Evolutionary conservation across 371 early-diverging fungal genomes (phyloP).

Genomic region (Apophysomyces sp.): DNA sequence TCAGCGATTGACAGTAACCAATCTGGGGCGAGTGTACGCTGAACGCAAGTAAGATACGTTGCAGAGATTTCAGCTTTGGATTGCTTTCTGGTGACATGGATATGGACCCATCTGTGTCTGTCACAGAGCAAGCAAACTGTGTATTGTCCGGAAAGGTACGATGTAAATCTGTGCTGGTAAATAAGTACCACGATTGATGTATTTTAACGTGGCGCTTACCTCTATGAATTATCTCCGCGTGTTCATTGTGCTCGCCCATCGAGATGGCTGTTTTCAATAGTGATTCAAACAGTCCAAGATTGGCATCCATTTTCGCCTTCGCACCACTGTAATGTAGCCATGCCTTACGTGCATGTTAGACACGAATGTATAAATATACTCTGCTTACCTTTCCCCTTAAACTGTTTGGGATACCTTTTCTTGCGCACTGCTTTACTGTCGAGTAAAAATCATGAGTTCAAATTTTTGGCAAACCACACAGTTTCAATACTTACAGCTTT

Average conservation of each 20-base stretch:
- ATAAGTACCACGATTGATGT: not conserved
- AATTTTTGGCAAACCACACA: not conserved
- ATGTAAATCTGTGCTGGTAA: constrained; percentile 55
- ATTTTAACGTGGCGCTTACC: constrained; percentile 43
- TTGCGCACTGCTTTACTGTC: constrained; percentile 69
- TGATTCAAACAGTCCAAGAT: constrained; percentile 57
- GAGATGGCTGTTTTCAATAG: constrained; percentile 51
- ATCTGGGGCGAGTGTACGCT: constrained; percentile 63
- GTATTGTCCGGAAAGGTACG: constrained; percentile 83
- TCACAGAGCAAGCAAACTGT: constrained; percentile 55
- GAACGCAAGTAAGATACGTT: constrained; percentile 74
- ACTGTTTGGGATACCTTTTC: constrained; percentile 73
- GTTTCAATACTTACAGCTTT: constrained; percentile 41
- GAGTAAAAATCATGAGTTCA: not conserved
- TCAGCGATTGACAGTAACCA: constrained; percentile 87
- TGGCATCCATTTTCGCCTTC: constrained; percentile 45
- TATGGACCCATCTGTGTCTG: constrained; percentile 27
- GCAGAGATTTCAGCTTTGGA: constrained; percentile 59
- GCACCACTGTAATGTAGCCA: constrained; percentile 86
- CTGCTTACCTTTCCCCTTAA: constrained; percentile 58
- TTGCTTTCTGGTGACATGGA: constrained; percentile 47
- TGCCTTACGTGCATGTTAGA: constrained; percentile 28
- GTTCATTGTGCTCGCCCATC: constrained; percentile 50
- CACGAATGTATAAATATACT: not conserved
- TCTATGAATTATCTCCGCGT: constrained; percentile 66